Percentiles rank a stretch among this genome's conserved stretches.
These are phyloP conservation scores for Raffaelea albimanens DNA, from an alignment of 2,329 filamentous ascomycete species.

Conservation along the genomic window DNA sequence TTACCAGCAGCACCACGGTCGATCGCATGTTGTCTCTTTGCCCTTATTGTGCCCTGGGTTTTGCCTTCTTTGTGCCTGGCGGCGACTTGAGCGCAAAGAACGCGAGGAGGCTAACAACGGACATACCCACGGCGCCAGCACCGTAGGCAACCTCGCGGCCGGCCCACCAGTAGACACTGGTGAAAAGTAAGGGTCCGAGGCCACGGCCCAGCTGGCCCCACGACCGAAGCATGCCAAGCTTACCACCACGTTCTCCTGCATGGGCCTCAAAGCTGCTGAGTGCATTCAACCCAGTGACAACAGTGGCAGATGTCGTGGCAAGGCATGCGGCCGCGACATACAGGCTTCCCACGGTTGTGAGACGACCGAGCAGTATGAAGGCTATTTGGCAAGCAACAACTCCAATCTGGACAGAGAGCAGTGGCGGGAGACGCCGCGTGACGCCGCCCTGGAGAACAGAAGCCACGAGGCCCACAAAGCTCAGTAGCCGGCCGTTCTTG, in stretches of 20 bases:
- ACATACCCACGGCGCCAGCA: slow-evolving; percentile 71
- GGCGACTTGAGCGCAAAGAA: slow-evolving; percentile 65
- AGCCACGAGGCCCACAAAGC: slow-evolving; percentile 83
- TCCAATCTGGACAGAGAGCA: slow-evolving; percentile 71
- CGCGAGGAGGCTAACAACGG: slow-evolving; percentile 60
- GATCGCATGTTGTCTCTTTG: not conserved
- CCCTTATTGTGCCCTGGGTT: slow-evolving; percentile 3
- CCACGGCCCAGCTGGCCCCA: slow-evolving; percentile 84
- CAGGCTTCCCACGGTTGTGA: slow-evolving; percentile 58
- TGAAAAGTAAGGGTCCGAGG: slow-evolving; percentile 81
- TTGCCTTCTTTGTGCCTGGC: slow-evolving; percentile 20
- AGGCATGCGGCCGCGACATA: slow-evolving; percentile 77
- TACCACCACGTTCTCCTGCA: slow-evolving; percentile 71
- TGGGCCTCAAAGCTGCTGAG: slow-evolving; percentile 82
- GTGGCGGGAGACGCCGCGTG: slow-evolving; percentile 72
- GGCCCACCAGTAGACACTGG: slow-evolving; percentile 97
- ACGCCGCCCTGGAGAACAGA: slow-evolving; percentile 91
- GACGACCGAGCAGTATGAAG: slow-evolving; percentile 68
- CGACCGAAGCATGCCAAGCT: slow-evolving; percentile 72
- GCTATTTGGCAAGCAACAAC: slow-evolving; percentile 67
- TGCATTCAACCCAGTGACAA: slow-evolving; percentile 88
- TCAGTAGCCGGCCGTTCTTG: slow-evolving; percentile 76
- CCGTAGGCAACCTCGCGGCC: slow-evolving; percentile 78
- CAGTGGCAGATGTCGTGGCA: slow-evolving; percentile 84
- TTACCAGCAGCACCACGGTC: too few relatives aligned